phyloP scores from a whole-genome alignment of 805 yeast genomes.

The Lipomyces lipofer region DNA sequence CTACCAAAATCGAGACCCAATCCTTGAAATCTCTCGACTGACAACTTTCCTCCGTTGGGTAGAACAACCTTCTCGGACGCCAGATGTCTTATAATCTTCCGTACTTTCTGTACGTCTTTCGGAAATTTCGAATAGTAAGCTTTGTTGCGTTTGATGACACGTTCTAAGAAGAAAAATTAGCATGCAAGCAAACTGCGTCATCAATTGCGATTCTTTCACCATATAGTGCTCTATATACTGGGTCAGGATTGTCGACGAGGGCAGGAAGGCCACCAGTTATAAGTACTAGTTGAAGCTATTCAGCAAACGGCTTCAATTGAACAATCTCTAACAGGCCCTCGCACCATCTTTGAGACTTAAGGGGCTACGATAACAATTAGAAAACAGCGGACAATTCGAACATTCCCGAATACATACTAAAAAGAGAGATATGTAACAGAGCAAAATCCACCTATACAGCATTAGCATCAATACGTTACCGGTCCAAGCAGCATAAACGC shows the following conservation, averaged over 20 bases:
- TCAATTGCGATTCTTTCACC: conserved; percentile 21
- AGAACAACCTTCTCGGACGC: conserved; percentile 40
- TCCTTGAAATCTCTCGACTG: conserved; percentile 55
- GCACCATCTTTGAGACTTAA: conserved; percentile 27
- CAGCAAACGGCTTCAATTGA: conserved; percentile 44
- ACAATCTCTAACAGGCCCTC: no score
- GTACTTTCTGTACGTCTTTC: conserved; percentile 46
- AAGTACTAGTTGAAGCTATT: no score
- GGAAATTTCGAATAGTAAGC: conserved; percentile 54
- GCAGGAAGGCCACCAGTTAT: conserved; percentile 65
- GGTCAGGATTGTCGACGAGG: conserved; percentile 46
- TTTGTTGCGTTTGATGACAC: conserved; percentile 49
- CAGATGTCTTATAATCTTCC: conserved; percentile 15
- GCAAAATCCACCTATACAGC: conserved; percentile 46
- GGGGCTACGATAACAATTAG: conserved; percentile 13
- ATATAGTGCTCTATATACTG: conserved; percentile 53
- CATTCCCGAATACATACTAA: conserved; percentile 26
- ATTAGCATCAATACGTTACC: not conserved
- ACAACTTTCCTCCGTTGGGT: conserved; percentile 54
- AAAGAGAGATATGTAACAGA: conserved; percentile 51
- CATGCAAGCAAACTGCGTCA: not conserved
- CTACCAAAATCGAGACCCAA: conserved; percentile 55
- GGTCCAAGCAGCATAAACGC: not conserved
- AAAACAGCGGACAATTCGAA: conserved; percentile 3
- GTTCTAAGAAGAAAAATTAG: conserved; percentile 2